Conservation (phyloP, 2,329 filamentous ascomycete species). For the Ploettnerulaceae sp. region DNA sequence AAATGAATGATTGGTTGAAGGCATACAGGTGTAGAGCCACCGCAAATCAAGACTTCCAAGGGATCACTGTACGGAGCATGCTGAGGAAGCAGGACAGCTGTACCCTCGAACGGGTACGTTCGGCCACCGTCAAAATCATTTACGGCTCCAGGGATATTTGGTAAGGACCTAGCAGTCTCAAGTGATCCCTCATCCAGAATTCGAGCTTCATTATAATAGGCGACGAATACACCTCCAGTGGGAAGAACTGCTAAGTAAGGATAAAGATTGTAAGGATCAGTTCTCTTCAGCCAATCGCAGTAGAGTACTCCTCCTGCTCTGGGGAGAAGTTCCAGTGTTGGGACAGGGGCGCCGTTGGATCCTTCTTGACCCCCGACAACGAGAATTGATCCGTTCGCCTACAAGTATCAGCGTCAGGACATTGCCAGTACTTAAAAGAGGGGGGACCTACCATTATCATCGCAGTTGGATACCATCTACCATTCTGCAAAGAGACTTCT, state of each 20-base stretch:
- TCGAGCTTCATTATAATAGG: slow-evolving; percentile 64
- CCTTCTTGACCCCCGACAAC: slow-evolving; percentile 61
- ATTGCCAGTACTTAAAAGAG: no score
- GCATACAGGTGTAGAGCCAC: slow-evolving; percentile 61
- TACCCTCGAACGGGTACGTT: slow-evolving; percentile 63
- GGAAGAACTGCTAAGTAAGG: slow-evolving; percentile 59
- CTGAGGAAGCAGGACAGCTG: slow-evolving; percentile 58
- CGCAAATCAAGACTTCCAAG: slow-evolving; percentile 57
- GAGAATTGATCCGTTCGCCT: slow-evolving; percentile 60
- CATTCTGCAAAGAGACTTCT: slow-evolving; percentile 49
- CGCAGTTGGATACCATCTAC: slow-evolving; percentile 60
- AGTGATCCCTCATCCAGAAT: slow-evolving; percentile 58
- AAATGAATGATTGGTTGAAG: no score
- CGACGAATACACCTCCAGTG: slow-evolving; percentile 57
- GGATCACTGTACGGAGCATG: slow-evolving; percentile 56
- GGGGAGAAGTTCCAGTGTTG: slow-evolving; percentile 60
- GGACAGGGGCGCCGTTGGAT: slow-evolving; percentile 55
- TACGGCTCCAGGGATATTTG: slow-evolving; percentile 58
- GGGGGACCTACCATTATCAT: no score
- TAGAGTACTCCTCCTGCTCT: slow-evolving; percentile 43
- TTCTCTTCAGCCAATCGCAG: slow-evolving; percentile 57
- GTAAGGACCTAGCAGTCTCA: slow-evolving; percentile 50
- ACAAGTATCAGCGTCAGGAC: no score
- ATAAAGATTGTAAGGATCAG: slow-evolving; percentile 64
- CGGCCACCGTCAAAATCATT: slow-evolving; percentile 55